phyloP scores from a whole-genome alignment of 139 green algal genomes.

The Chlamydomonas urium region DNA sequence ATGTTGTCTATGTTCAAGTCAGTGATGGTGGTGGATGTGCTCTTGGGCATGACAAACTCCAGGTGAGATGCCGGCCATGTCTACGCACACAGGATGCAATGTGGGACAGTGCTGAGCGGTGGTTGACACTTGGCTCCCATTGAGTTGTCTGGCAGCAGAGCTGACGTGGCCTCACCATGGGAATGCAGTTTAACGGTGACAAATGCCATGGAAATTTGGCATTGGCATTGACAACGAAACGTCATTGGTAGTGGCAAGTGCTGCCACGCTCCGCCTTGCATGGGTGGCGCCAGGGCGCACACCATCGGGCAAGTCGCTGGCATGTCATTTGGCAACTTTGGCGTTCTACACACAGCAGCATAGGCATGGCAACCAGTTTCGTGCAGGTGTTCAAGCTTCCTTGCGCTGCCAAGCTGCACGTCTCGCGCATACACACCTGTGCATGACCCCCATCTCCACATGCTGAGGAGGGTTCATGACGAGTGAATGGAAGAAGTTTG shows the following conservation, averaged over 20 bases:
- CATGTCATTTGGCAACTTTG: neutral
- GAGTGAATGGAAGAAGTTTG: too few species aligned
- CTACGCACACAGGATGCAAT: neutral
- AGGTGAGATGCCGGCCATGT: constrained; percentile 1
- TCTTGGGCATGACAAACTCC: constrained; percentile 42
- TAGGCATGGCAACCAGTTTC: neutral
- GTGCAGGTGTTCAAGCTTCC: neutral
- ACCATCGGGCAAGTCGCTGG: constrained; percentile 19
- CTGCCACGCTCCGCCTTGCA: neutral
- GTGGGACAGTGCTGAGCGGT: too few species aligned
- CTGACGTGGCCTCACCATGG: neutral
- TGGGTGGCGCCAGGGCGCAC: constrained; percentile 18
- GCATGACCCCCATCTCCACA: neutral
- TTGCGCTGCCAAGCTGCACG: neutral
- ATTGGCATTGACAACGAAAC: constrained; percentile 13
- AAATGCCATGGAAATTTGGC: constrained; percentile 33
- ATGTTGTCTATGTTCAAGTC: constrained; percentile 47
- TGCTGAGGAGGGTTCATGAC: neutral
- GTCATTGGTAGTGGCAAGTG: constrained; percentile 20
- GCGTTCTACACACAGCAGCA: neutral
- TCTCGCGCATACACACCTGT: neutral
- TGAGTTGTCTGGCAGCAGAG: too few species aligned
- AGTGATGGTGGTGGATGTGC: constrained; percentile 30
- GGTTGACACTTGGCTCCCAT: too few species aligned
- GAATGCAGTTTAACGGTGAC: constrained; percentile 25